Base-by-base conservation (phyloP, 2,329 filamentous ascomycete species). In the Fusarium pilosicola region DNA sequence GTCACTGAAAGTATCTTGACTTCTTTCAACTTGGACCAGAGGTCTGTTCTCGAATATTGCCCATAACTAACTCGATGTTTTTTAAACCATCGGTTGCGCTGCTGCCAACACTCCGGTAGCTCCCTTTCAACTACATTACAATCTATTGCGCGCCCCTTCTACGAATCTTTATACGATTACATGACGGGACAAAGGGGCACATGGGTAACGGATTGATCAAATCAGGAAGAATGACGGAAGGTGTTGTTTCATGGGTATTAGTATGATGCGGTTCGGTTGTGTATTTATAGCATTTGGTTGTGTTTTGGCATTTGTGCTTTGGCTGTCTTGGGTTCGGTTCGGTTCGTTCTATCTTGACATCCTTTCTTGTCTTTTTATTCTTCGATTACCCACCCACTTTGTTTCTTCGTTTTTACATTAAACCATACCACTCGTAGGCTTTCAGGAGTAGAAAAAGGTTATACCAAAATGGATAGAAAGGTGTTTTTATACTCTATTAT, bases 391-490 rank as follows among this genome's bases (percentile, higher is more conserved):
- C 61, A 65, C 74, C 68, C 61, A 49, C 64, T 68, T 65, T 30
- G 49, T 54, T 68, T 66, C 63, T 61, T 68, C 65, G 42, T 69
- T 74, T 52, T 71, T 62, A 72, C 55, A 65, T 71, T 62, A 60
- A 51, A 76, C 66, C 70, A 75, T 76, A 77, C 76, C 76, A 77
- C 55, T 69, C 68, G 74, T 78, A 77, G 74, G 73, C 71, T 77
- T 64, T 63, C 51, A 67, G 76, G 76, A 69, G 74, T 78, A 78
- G 76, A 77, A 73, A 76, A 77, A 68, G 76, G 75, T 77, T 73
- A 78, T 78, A 78, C 73, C 76, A 78, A 78, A 77, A 74, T 74
- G 76, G 76, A 76, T 78, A 78, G 76, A 78, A 71, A 62, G 76
- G 76, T 77, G 74, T 77, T 76, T 55, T 60, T 66, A 55, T 41